phyloP scores from a whole-genome alignment of 2,329 filamentous ascomycete species.

The Hawksworthiomyces lignivorus region DNA sequence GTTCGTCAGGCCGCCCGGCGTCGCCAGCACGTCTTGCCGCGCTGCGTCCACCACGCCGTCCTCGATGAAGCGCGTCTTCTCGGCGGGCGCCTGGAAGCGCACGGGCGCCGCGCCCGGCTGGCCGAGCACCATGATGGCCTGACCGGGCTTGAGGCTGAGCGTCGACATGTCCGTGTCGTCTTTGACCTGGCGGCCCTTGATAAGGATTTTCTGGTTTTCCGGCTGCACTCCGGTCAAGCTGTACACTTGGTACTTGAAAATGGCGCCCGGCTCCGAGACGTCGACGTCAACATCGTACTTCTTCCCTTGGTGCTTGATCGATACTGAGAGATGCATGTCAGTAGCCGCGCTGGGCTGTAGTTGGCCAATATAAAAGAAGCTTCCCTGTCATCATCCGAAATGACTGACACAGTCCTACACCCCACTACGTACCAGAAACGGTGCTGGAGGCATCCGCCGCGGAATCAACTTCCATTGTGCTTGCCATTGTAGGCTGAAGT shows the following conservation, averaged over 20 bases:
- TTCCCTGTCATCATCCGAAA: no score
- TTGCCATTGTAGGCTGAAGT: slow-evolving; percentile 8
- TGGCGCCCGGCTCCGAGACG: slow-evolving; percentile 73
- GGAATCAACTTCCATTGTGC: slow-evolving; percentile 11
- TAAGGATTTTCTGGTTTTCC: slow-evolving; percentile 88
- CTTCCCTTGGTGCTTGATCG: slow-evolving; percentile 92
- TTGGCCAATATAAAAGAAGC: no score
- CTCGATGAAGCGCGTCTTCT: slow-evolving; percentile 81
- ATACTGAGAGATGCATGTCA: slow-evolving; percentile 45
- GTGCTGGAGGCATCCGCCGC: slow-evolving; percentile 2
- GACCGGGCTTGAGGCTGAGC: slow-evolving; percentile 76
- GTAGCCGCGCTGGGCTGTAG: no score
- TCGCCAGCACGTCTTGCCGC: slow-evolving; percentile 66
- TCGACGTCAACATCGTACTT: slow-evolving; percentile 93
- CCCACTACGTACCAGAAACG: slow-evolving; percentile 7
- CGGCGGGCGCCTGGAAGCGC: slow-evolving; percentile 63
- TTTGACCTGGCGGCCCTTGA: slow-evolving; percentile 92
- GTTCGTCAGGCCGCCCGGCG: slow-evolving; percentile 81
- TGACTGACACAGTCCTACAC: no score
- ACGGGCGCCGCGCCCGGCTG: slow-evolving; percentile 63
- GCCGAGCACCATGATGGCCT: slow-evolving; percentile 94
- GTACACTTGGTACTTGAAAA: slow-evolving; percentile 92
- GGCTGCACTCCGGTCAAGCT: slow-evolving; percentile 94
- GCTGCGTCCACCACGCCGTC: slow-evolving; percentile 90
- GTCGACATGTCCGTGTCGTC: slow-evolving; percentile 84